A percentile compares a stretch with the other conserved stretches of the same genome.
Evolutionary conservation across 331 rosid genomes (phyloP).

Genomic region (Dryas integrifolia): DNA sequence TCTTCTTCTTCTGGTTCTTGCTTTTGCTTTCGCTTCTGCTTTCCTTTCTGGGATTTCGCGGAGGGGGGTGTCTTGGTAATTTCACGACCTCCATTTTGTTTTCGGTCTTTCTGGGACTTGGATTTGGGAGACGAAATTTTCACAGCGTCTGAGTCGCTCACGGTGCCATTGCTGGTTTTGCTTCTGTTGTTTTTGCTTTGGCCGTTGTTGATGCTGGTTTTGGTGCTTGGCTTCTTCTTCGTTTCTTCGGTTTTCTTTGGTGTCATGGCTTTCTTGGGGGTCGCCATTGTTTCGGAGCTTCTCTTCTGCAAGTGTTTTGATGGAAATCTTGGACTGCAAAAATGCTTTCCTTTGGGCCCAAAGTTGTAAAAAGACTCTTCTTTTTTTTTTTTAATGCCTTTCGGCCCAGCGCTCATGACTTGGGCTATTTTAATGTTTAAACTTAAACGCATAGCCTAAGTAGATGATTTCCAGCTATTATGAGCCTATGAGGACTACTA

Average conservation of each 20-base stretch:
- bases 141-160: slow-evolving; percentile 4
- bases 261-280: slow-evolving; percentile 44
- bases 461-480: too few relatives aligned
- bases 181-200: slow-evolving; percentile 36
- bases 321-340: background rate
- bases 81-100: slow-evolving; percentile 21
- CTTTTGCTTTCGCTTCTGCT: slow-evolving; percentile 23
- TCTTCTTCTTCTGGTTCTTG: slow-evolving; percentile 26
- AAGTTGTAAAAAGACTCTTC: too few relatives aligned
- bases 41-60: slow-evolving; percentile 30
- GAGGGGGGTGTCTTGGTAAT: slow-evolving; percentile 28
- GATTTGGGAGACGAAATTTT: slow-evolving; percentile 32
- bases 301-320: background rate
- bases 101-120: slow-evolving; percentile 25
- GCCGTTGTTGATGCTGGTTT: slow-evolving; percentile 10
- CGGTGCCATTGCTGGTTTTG: slow-evolving; percentile 45
- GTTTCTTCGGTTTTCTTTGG: slow-evolving; percentile 36
- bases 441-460: too few relatives aligned
- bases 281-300: slow-evolving; percentile 49
- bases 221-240: slow-evolving; percentile 22
- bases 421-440: too few relatives aligned
- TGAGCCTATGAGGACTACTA: too few relatives aligned
- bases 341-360: background rate
- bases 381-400: too few relatives aligned
- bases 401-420: too few relatives aligned